Percentiles rank a stretch among this genome's conserved stretches.
Conservation (phyloP, 106 monocot genomes). For the Vanilla planifolia region DNA sequence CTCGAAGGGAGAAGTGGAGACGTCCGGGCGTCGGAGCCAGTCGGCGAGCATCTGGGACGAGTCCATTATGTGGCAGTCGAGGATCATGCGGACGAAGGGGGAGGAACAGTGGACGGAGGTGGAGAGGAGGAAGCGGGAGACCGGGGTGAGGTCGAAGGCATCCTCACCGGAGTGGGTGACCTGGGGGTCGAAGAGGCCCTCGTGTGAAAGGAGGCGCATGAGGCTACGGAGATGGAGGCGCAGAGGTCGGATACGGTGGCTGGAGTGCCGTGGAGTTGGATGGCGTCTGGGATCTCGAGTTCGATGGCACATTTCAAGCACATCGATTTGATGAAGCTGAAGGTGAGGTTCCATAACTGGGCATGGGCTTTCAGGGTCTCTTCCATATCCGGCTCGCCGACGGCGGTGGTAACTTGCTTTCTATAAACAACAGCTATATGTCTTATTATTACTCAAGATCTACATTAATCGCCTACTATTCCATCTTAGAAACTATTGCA, state of each 20-base stretch:
- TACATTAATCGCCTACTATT: no score
- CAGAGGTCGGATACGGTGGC: conserved; percentile 14
- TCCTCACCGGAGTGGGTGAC: no score
- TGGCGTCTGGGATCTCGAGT: conserved; percentile 22
- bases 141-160: neutral
- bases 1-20: neutral
- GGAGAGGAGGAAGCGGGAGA: neutral
- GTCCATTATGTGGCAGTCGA: neutral
- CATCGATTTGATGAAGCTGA: conserved; percentile 19
- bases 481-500: no score
- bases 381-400: no score
- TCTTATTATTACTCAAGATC: no score
- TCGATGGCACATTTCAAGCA: conserved; percentile 25
- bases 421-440: no score
- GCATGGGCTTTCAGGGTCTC: conserved; percentile 8
- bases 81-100: conserved; percentile 12
- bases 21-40: conserved; percentile 1
- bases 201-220: conserved; percentile 13
- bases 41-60: neutral
- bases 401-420: no score
- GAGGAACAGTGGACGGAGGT: neutral
- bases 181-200: conserved; percentile 5
- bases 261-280: conserved; percentile 10
- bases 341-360: conserved; percentile 19
- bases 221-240: conserved; percentile 1